phyloP scores from a whole-genome alignment of 208 protist species.

The Trichomonas tenax region DNA sequence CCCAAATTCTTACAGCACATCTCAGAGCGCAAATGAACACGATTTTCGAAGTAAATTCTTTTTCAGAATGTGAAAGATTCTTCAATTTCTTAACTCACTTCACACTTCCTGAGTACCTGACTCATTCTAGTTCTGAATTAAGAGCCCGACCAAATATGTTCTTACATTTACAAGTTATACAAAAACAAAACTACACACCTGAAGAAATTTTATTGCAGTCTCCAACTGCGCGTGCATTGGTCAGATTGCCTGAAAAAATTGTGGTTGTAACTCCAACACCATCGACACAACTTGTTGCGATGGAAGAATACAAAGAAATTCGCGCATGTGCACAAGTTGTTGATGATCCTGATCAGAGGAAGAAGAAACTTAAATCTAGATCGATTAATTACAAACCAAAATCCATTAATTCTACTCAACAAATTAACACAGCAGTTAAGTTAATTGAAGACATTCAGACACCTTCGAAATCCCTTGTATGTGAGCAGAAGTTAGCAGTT shows the following conservation, averaged over 20 bases:
- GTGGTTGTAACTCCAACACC: background rate
- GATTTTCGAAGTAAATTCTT: background rate
- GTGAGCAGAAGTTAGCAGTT: background rate
- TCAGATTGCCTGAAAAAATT: background rate
- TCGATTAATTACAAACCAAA: background rate
- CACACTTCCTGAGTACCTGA: background rate
- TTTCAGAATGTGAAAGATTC: background rate
- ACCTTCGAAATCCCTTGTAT: background rate
- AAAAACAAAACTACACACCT: background rate
- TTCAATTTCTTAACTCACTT: background rate
- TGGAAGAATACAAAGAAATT: background rate
- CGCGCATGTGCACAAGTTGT: background rate
- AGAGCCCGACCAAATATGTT: background rate
- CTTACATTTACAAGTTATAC: background rate
- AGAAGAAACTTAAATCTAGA: background rate
- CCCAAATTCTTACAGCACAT: background rate
- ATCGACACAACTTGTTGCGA: background rate
- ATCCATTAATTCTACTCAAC: background rate
- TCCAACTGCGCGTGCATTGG: background rate
- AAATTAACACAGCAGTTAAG: background rate
- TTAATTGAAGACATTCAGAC: background rate
- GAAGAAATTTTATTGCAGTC: background rate
- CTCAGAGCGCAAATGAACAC: background rate
- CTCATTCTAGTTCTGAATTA: background rate
- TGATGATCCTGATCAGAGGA: background rate